Evolutionary conservation across 1,284 basidiomycete genomes (phyloP), one percentile per base, ranked within the genome.

Genomic region (Cutaneotrichosporon sp.): DNA sequence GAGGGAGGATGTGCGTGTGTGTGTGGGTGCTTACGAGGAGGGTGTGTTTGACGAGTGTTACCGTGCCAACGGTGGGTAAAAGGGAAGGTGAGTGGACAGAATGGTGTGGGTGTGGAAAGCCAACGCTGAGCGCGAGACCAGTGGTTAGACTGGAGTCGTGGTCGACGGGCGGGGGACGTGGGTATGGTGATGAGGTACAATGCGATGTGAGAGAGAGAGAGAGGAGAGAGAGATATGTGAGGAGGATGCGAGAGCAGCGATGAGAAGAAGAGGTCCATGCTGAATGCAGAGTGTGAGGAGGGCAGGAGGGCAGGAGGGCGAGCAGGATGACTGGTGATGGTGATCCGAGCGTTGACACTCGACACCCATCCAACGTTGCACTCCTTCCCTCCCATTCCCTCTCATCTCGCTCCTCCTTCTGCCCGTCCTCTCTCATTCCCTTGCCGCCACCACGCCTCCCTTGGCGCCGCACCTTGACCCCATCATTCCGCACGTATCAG

Each of bases 51-150:
- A 42, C 38, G 38, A 42, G 16, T 4, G 38, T 42, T 42, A 42
- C 38, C 18, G 38, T 16, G 38, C 38, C 38, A 25, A 46, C 24
- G 45, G 22, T 24, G 45, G 45, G 24, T 24, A 25, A 4, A 46
- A 46, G 45, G 24, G 45, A 46, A 46, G 45, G 22, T 46, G 45
- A 46, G 45, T 46, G 25, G 27, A 50, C 47, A 31, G 27, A 31
- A 27, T 25, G 25, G 18, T 27, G 9, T 10, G 24, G 13, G 43
- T n/a, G n/a, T n/a, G n/a, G n/a, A n/a, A n/a, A 31, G 47, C 47
- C 47, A 18, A 27, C 47, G 47, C 47, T 29, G 47, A 50, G 47
- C 47, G 47, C 47, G 47, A 50, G 47, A 50, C 47, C 47, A 50
- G 25, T 31, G 27, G 5, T 31, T 8, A 31, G 27, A 50, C 47